Base-by-base conservation (phyloP, 1,284 basidiomycete genomes). In the Cronartium quercuum region DNA sequence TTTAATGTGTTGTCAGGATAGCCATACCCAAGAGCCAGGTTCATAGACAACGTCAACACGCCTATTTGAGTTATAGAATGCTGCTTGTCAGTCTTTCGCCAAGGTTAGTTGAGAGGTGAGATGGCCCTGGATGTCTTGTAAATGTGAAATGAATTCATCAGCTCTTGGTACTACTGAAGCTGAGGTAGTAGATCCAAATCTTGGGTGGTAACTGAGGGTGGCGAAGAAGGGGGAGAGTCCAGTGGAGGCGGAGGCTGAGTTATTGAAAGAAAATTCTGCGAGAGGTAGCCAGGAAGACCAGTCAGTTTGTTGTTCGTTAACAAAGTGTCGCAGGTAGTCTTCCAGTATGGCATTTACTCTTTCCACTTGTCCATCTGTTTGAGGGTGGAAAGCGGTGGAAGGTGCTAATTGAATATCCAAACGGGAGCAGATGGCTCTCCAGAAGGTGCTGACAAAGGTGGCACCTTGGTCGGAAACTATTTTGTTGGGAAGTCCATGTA, bases 191-290 rank as follows among this genome's bases (percentile, higher is more conserved):
- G 38, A 24, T 13, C 61, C 71, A 34, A 80, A 68, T 10, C 68
- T 78, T 13, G 83, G 83, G 61, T 82, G 77, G 61, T 79, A 84
- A 13, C 81, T 83, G 15, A 80, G 77, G 66, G 83, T 82, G 9
- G 61, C 3, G 10, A 63, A 63, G 9, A 63, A 63, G 10, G 61
- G 61, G 2, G 61, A 63, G 3, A 63, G n/a, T 4, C 21, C 7
- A 4, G 12, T 63, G 18, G 61, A 63, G 24, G 21, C 9, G 1
- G 61, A 63, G 2, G 29, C 13, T 10, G 61, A 24, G 18, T 24
- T 29, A 35, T 63, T 63, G 18, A 24, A 63, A 1, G 40, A 34
- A 2, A 63, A 40, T 2, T 63, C 61, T 2, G 61, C 61, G 29
- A 40, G 29, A 18, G 61, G 61, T 6, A 63, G 24, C 2, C 34